phyloP scores from a whole-genome alignment of 2,329 filamentous ascomycete genomes.

The Pyrenochaeta sp. region DNA sequence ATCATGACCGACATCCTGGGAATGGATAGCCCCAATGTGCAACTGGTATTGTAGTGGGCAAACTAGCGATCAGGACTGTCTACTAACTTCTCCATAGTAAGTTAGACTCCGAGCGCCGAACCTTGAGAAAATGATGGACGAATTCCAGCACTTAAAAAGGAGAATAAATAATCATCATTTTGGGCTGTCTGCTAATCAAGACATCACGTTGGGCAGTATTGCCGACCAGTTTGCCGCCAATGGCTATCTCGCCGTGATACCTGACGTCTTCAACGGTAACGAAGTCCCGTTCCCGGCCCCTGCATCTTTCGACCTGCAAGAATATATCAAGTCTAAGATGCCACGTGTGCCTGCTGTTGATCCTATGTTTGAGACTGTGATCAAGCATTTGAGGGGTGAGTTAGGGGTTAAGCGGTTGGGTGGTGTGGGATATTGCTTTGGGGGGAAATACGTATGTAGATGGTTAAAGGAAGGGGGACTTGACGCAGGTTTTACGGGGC shows the following conservation, averaged over 20 bases:
- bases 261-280: conserved; percentile 76
- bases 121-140: too few relatives aligned
- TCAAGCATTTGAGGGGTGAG: conserved; percentile 67
- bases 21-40: conserved; percentile 60
- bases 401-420: conserved; percentile 65
- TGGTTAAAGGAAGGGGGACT: conserved; percentile 68
- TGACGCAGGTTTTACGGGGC: conserved; percentile 76
- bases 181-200: conserved; percentile 16
- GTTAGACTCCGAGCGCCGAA: too few relatives aligned
- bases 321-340: conserved; percentile 59
- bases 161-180: background rate
- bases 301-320: conserved; percentile 58
- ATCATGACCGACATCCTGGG: conserved; percentile 66
- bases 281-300: conserved; percentile 63
- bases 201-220: conserved; percentile 48
- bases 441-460: conserved; percentile 68
- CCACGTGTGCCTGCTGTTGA: conserved; percentile 56
- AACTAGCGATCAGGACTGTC: conserved; percentile 27
- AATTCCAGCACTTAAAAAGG: background rate
- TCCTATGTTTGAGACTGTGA: conserved; percentile 61
- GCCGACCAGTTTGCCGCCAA: conserved; percentile 79
- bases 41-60: conserved; percentile 38
- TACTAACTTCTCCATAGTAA: background rate
- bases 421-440: conserved; percentile 78
- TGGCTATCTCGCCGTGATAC: conserved; percentile 73